A percentile compares a stretch with the other conserved stretches of the same genome.
Conservation (phyloP, 768 basidiomycete genomes). For the Lyophyllum decastes region DNA sequence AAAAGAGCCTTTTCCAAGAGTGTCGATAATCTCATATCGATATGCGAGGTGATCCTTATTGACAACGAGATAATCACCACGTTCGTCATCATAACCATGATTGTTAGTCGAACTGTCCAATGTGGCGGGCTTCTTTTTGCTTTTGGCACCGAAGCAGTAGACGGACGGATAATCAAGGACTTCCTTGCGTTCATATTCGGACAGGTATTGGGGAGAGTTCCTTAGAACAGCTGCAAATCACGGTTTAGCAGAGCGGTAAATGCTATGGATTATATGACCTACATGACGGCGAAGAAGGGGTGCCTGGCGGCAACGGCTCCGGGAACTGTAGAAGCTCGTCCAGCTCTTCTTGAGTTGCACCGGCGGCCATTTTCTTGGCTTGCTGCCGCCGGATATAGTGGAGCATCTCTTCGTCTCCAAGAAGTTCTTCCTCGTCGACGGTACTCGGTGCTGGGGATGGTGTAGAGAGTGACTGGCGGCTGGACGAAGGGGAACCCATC, state of each 20-base stretch:
- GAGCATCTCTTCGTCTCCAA: conserved; percentile 97
- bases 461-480: conserved; percentile 76
- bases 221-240: conserved; percentile 58
- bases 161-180: conserved; percentile 84
- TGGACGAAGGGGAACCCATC: conserved; percentile 64
- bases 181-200: conserved; percentile 89
- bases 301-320: conserved; percentile 76
- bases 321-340: conserved; percentile 91
- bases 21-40: conserved; percentile 93
- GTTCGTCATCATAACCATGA: conserved; percentile 95
- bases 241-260: conserved; percentile 7
- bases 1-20: conserved; percentile 97
- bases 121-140: conserved; percentile 82
- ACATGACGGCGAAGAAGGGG: conserved; percentile 73
- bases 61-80: conserved; percentile 94
- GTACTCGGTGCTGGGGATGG: conserved; percentile 81
- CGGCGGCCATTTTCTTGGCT: conserved; percentile 81
- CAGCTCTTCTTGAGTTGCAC: conserved; percentile 83
- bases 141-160: conserved; percentile 78
- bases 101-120: conserved; percentile 79
- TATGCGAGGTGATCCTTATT: conserved; percentile 92
- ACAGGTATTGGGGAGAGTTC: conserved; percentile 69
- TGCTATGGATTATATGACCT: conserved; percentile 27
- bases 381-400: conserved; percentile 91
- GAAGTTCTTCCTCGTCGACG: conserved; percentile 81